Conservation (phyloP, 2,329 filamentous ascomycete genomes). For the Fusarium temperatum region DNA sequence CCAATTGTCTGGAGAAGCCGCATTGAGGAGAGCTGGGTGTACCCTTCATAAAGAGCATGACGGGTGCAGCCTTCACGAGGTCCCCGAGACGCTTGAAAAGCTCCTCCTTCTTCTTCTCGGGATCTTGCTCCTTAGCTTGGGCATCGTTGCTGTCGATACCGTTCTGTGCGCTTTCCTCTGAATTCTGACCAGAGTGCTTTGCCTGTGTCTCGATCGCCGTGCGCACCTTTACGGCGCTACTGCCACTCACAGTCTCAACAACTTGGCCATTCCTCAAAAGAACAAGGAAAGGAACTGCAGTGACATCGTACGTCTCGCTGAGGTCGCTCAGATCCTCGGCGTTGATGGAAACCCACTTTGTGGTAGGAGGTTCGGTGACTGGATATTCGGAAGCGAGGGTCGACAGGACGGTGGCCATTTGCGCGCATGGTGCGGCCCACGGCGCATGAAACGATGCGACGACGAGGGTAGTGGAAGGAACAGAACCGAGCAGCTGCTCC, state of each 20-base stretch:
- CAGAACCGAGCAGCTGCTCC: constrained; percentile 70
- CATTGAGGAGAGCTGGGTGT: constrained; percentile 88
- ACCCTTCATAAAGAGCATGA: constrained; percentile 99
- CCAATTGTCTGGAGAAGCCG: constrained; percentile 91
- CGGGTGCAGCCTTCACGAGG: constrained; percentile 91
- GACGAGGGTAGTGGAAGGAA: constrained; percentile 76
- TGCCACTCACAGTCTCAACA: constrained; percentile 87
- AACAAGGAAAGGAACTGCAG: constrained; percentile 91
- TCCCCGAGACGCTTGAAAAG: constrained; percentile 82
- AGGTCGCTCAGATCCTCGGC: constrained; percentile 94
- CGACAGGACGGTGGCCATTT: constrained; percentile 88
- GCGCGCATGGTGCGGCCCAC: constrained; percentile 94
- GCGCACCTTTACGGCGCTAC: constrained; percentile 86
- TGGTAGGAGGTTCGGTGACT: constrained; percentile 68
- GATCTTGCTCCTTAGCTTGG: constrained; percentile 59
- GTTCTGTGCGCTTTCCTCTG: constrained; percentile 48
- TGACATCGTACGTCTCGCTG: constrained; percentile 92
- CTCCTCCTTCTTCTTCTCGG: constrained; percentile 78
- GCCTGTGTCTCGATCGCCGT: constrained; percentile 86
- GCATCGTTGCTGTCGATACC: constrained; percentile 50
- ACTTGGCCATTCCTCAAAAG: constrained; percentile 79
- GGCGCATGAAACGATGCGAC: constrained; percentile 95
- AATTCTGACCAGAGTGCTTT: constrained; percentile 52
- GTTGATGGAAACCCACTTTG: constrained; percentile 89
- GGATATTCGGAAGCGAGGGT: constrained; percentile 89